Conservation (phyloP, 148 eudicot genomes). For the Dianthus caryophyllus region DNA sequence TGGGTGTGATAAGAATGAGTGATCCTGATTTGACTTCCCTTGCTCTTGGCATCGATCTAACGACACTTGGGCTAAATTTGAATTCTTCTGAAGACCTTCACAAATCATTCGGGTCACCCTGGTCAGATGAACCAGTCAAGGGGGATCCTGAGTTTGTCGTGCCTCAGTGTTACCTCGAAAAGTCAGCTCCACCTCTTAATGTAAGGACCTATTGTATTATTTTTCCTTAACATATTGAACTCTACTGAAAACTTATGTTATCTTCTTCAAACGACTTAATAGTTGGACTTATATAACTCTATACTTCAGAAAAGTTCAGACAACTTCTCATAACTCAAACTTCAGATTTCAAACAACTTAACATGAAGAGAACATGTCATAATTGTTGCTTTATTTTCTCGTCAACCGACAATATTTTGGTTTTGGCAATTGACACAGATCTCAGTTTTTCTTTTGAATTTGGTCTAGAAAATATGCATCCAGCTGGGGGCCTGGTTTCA, state of each 20-base stretch:
- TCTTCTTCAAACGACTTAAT: too few species aligned
- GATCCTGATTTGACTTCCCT: slow-evolving; percentile 66
- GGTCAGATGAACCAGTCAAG: slow-evolving; percentile 68
- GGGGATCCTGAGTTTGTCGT: slow-evolving; percentile 65
- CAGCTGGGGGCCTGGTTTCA: background rate
- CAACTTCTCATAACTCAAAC: too few species aligned
- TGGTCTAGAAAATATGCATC: background rate
- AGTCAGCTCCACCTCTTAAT: slow-evolving; percentile 43
- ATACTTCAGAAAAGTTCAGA: too few species aligned
- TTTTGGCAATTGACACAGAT: background rate
- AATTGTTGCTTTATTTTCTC: too few species aligned
- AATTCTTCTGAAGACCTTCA: slow-evolving; percentile 66
- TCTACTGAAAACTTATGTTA: too few species aligned
- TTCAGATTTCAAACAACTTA: too few species aligned
- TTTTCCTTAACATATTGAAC: too few species aligned
- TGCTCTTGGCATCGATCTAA: slow-evolving; percentile 80
- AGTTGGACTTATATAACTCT: too few species aligned
- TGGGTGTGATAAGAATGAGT: slow-evolving; percentile 53
- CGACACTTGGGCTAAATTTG: slow-evolving; percentile 65
- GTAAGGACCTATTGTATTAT: slow-evolving; percentile 37
- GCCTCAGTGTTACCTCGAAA: slow-evolving; percentile 66
- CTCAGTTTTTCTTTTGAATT: background rate
- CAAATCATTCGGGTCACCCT: slow-evolving; percentile 80
- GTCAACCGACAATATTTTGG: too few species aligned
- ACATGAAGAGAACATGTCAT: too few species aligned